Percentiles rank a stretch among this genome's conserved stretches.
Conservation (phyloP, 2,329 filamentous ascomycete genomes). For the Pseudogymnoascus sp. region DNA sequence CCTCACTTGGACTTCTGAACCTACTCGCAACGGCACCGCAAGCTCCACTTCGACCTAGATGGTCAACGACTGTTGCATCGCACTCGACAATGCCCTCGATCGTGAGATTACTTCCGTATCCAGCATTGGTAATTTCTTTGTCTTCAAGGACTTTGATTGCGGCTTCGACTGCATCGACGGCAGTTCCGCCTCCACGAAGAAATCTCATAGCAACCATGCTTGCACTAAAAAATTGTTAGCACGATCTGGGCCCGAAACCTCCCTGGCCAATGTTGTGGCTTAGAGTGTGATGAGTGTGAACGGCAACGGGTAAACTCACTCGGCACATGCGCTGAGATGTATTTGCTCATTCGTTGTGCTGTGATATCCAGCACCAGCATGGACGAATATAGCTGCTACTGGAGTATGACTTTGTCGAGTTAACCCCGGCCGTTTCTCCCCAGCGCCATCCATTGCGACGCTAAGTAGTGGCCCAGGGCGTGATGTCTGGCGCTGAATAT, state of each 20-base stretch:
- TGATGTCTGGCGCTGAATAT: background rate
- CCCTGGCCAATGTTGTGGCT: constrained; percentile 3
- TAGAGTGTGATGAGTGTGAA: background rate
- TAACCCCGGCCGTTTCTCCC: constrained; percentile 17
- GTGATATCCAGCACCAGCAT: constrained; percentile 92
- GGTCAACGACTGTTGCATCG: constrained; percentile 88
- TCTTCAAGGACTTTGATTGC: constrained; percentile 85
- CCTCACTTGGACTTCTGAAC: constrained; percentile 30
- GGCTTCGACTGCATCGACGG: constrained; percentile 82
- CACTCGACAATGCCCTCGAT: constrained; percentile 89
- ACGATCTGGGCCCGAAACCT: constrained; percentile 10
- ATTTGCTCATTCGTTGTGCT: constrained; percentile 75
- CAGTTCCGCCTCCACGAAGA: constrained; percentile 67
- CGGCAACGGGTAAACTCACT: constrained; percentile 51
- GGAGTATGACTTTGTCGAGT: constrained; percentile 5
- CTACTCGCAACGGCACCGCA: constrained; percentile 84
- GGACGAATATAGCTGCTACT: constrained; percentile 78
- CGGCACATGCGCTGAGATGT: constrained; percentile 78
- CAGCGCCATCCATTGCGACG: constrained; percentile 22
- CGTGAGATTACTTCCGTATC: constrained; percentile 88
- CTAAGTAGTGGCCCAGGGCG: background rate
- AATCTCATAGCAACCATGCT: constrained; percentile 76
- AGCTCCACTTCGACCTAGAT: constrained; percentile 82
- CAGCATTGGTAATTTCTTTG: constrained; percentile 91
- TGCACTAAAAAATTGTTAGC: constrained; percentile 46